Conservation (phyloP, 108 stramenopile genomes). For the Fistulifera solaris region DNA sequence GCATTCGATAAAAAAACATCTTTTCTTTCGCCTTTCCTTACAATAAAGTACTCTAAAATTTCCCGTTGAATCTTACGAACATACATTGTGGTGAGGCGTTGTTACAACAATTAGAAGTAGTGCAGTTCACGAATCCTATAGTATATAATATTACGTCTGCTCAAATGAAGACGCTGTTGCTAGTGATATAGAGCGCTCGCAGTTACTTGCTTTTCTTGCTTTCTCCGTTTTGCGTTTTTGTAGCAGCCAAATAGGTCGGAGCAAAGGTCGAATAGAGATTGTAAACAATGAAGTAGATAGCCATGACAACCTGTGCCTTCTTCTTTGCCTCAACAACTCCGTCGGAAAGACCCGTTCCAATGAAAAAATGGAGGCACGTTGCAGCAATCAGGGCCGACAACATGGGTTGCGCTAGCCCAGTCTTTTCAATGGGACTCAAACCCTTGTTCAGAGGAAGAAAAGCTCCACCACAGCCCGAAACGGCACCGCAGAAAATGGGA, state of each 20-base stretch:
- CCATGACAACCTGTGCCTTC: conserved; percentile 67
- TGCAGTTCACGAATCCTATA: no score
- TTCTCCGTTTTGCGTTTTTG: no score
- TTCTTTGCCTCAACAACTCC: conserved; percentile 47
- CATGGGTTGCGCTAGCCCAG: conserved; percentile 69
- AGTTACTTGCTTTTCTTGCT: no score
- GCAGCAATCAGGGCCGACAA: conserved; percentile 65
- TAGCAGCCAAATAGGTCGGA: no score
- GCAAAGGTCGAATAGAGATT: conserved; percentile 4
- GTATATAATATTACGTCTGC: no score
- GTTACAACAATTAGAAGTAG: no score
- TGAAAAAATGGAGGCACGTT: conserved; percentile 65
- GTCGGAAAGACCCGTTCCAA: conserved; percentile 48
- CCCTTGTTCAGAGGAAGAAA: conserved; percentile 86
- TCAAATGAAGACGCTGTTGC: no score
- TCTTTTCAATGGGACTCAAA: conserved; percentile 63
- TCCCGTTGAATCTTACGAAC: no score
- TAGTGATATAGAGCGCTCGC: no score
- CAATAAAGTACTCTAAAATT: no score
- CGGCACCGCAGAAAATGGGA: conserved; percentile 84
- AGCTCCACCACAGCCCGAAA: conserved; percentile 82
- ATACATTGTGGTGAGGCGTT: no score
- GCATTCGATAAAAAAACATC: conserved; percentile 41
- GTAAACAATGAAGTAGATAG: conserved; percentile 60
- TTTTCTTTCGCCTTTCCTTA: no score